Base-by-base conservation (phyloP, 768 basidiomycete species). In the Russula sp. region DNA sequence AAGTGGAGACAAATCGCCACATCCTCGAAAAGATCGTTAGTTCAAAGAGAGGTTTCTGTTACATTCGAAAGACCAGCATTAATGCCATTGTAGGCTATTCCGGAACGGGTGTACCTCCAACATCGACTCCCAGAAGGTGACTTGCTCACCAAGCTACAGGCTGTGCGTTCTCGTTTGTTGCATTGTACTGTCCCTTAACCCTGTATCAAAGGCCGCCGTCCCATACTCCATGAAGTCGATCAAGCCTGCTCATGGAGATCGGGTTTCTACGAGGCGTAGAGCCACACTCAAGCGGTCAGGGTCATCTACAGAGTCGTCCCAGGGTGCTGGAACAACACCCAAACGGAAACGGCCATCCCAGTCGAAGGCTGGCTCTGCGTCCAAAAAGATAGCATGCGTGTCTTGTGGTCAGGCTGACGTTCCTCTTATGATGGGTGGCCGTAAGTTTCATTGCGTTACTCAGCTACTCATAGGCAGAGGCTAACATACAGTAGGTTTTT, bases 351-450 rank as follows among this genome's bases (percentile, higher is more conserved):
- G 76, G 44, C 65, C 73, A 39, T 50, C 74, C 0, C 78, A 77
- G 37, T 57, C 70, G 1, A 79, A 77, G 59, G 54, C 66, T 10
- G 70, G 71, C 48, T 50, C 64, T 16, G 71, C 77, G 14, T 77
- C 82, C 10, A 75, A 77, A 1, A 73, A 76, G 48, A 83, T 84
- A 8, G 75, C 79, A 37, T 91, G 88, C 65, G 74, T 79, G 44
- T 74, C 81, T 6, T 91, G 88, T 71, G 80, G 81, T 49, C 79
- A 82, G 70, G 82, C 79, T 16, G 86, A 88, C 69, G 88, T 90
- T 14, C 89, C 89, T 7, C 77, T 91, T n/a, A 82, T 89, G 57
- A 77, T 85, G 71, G 87, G 87, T 61, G 89, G 88, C 47, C 80
- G 89, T 89, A 67, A 79, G 88, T 79, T 31, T n/a, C 20, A 13